Evolutionary conservation across 2,329 filamentous ascomycete species (phyloP), one percentile per base, ranked within the genome.

Genomic region (Apiospora sp.): DNA sequence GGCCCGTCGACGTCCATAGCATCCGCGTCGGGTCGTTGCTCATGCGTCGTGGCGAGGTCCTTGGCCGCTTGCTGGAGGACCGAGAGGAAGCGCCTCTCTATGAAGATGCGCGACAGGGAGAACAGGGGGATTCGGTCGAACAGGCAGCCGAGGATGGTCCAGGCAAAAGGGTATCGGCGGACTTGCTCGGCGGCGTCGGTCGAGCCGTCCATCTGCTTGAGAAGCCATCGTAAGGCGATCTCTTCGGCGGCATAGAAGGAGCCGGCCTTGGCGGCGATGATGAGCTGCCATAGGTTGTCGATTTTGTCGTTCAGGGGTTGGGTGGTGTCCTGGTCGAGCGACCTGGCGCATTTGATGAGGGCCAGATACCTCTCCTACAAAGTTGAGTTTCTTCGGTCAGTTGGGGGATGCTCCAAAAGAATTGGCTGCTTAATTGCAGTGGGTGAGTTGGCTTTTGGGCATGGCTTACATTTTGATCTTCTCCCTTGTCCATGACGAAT

Each of bases 51-150:
- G 1, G 86, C 85, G 49, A 88, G 75, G 34, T 94, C 92, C 68
- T 89, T 86, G 68, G 95, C 82, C 0, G 92, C 89, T 76, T 90
- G 88, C 76, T 92, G 90, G 58, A 97, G 80, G 13, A 94, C 88
- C 0, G 83, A 82, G 46, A 93, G 83, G 71, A 97, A 94, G 67
- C 90, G 88, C 72, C 92, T 87, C 72, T 95, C 91, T 30, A 90
- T 91, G 8, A 97, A 86, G 4, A 93, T 90, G 72, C 91, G 91
- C 12, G 93, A 93, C 34, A 94, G 85, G 14, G 90, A 91, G 67
- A 92, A 91, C 0, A 91, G 84, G 0, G 93, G 92, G 24, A 96
- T 89, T n/a, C 90, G 84, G 69, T 86, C 84, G 71, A 94, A 87
- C 68, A 92, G 85, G 73, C 87, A 87, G 64, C 86, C 85, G 34